phyloP scores from a whole-genome alignment of 352 stramenopile species.

The Phytopythium litorale region DNA sequence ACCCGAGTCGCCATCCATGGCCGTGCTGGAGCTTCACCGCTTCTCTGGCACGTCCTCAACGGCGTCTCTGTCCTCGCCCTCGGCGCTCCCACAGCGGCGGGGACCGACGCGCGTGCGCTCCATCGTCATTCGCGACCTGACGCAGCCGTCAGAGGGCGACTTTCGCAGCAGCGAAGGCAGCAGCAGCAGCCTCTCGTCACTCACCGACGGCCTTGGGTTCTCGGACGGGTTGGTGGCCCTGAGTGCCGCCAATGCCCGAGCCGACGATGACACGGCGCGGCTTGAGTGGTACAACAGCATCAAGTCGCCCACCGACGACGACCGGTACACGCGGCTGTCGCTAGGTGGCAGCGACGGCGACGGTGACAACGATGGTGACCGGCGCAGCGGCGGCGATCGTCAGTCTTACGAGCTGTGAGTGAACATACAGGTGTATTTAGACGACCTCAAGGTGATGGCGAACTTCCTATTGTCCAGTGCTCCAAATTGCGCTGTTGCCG shows the following conservation, averaged over 20 bases:
- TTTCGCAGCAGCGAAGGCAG: conserved; percentile 1
- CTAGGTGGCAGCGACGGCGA: conserved; percentile 7
- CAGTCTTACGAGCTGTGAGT: conserved; percentile 59
- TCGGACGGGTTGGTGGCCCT: conserved; percentile 9
- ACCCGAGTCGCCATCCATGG: background rate
- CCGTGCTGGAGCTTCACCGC: conserved; percentile 22
- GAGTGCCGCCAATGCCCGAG: too few relatives aligned
- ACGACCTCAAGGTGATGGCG: too few relatives aligned
- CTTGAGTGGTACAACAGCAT: conserved; percentile 60
- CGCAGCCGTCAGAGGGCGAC: conserved; percentile 9
- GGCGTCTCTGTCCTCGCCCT: conserved; percentile 12
- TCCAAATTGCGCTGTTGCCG: too few relatives aligned
- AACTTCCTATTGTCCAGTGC: too few relatives aligned
- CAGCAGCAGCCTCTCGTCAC: conserved; percentile 3
- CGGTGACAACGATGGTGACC: conserved; percentile 15
- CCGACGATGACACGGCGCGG: conserved; percentile 3
- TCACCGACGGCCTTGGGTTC: background rate
- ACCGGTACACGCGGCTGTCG: conserved; percentile 26
- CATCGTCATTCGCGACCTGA: conserved; percentile 25
- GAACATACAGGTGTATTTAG: conserved; percentile 9
- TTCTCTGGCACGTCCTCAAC: conserved; percentile 40
- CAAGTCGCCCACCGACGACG: conserved; percentile 35
- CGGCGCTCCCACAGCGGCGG: conserved; percentile 9
- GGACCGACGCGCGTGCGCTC: conserved; percentile 22
- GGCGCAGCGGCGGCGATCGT: conserved; percentile 32